Evolutionary conservation across 2,329 filamentous ascomycete species (phyloP), one percentile per base, ranked within the genome.

Genomic region (Pseudocercospora fijiensis): DNA sequence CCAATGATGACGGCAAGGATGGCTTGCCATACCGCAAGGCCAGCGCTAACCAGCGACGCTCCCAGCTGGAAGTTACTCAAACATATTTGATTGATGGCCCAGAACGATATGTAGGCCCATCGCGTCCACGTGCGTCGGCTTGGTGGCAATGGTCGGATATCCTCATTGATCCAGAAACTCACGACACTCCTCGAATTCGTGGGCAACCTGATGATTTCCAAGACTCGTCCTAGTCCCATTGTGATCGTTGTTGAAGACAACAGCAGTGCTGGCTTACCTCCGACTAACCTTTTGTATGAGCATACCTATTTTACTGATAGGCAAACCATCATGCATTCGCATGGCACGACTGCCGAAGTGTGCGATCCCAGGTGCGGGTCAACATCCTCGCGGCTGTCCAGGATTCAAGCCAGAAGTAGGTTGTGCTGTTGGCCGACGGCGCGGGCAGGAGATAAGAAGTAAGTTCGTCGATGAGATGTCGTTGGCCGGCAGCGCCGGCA

Each of bases 21-120:
- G 2, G 77, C 73, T 65, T 80, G 78, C 78, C 78, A 80, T 9
- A 78, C 77, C 6, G 74, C 73, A 4, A 81, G 70, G 24, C 79
- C 78, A 18, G 74, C 69, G 2, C 75, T 70, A 9, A 81, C 72
- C 11, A 79, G 71, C 18, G 78, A 74, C 4, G 73, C 72, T 2
- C 76, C 77, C 4, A 75, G 68, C 64, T 76, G 75, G 73, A 75
- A 79, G 58, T 76, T 79, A 51, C 65, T 68, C 13, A 73, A 53
- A n/a, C 67, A 67, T 63, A 78, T 76, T 53, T 76, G 75, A 59
- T 77, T 78, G 60, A 79, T 76, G 24, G 75, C 73, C 78, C 78
- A 80, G 66, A 78, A 79, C 6, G 30, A 72, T 52, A 78, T 72
- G 66, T 75, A 80, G 43, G 75, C 73, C 70, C 73, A 75, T 60